Base-by-base conservation (phyloP, 345 rosid genomes). In the Gossypium ekmanianum region DNA sequence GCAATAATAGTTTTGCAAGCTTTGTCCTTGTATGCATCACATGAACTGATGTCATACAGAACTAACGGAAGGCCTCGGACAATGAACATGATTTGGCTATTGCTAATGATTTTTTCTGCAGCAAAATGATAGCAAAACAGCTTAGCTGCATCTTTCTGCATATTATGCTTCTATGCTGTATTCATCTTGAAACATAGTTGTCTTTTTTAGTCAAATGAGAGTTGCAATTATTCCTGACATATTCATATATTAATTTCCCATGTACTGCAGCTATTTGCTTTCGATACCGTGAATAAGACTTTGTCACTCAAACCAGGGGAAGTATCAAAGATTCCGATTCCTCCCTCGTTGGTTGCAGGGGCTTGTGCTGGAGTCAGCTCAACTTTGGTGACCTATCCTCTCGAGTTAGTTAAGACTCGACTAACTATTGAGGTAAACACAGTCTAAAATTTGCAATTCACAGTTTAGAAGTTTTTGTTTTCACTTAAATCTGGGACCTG, bases 291-390 rank as follows among this genome's bases (percentile, higher is more conserved):
- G 34, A 94, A 92, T 76, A 94, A 91, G 89, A 78, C 81, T 24
- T 24, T 94, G 79, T 87, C 97, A 22, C 75, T 95, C 24, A 79
- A 83, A 76, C 82, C 84, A 8, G 97, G 97, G 41, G 97, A 92
- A 78, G 84, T 81, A 45, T 80, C 90, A 0, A 89, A 88, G 80
- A 78, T 92, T 14, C 90, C 90, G 3, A 73, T 94, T 54, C 91
- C 98, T 6, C 90, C 97, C 22, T 94, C 98, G 2, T 79, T 92
- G 65, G 75, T 94, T 17, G 98, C 98, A 0, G 98, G 98, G 59
- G 98, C 97, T 9, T 92, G 97, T 88, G 98, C 98, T 77, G 98
- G 98, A 76, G 97, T 94, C 76, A 91, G 94, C 84, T 94, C 95
- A 20, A 92, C 98, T 9, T 79, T 94, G 76, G 91, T 87, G 84